phyloP scores from a whole-genome alignment of 257 asterid genomes.

The Przewalskia tangutica region DNA sequence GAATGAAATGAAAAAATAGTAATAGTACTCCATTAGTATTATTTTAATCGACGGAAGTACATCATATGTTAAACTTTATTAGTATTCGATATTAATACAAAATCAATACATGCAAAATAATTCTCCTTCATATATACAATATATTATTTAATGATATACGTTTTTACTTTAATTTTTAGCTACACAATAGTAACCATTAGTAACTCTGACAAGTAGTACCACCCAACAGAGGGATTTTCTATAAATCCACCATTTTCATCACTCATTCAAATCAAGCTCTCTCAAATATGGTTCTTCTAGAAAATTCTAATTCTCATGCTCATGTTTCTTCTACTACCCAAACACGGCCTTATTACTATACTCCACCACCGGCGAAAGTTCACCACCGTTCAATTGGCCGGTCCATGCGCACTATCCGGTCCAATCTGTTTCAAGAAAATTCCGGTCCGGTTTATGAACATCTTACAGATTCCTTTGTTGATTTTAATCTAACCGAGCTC shows the following conservation, averaged over 20 bases:
- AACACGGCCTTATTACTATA: slow-evolving; percentile 22
- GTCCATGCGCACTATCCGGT: slow-evolving; percentile 45
- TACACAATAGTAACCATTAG: too few species aligned
- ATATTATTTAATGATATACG: too few species aligned
- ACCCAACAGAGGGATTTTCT: too few species aligned
- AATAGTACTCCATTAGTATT: too few species aligned
- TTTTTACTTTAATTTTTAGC: too few species aligned
- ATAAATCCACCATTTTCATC: slow-evolving; percentile 14
- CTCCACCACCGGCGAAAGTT: slow-evolving; percentile 14
- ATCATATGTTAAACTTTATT: too few species aligned
- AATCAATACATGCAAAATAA: too few species aligned
- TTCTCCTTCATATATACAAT: too few species aligned
- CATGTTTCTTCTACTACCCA: slow-evolving; percentile 4
- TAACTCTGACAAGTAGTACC: too few species aligned
- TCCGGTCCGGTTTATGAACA: slow-evolving; percentile 33
- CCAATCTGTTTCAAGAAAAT: slow-evolving; percentile 41
- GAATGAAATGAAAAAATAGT: too few species aligned
- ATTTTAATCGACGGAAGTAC: too few species aligned
- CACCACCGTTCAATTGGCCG: slow-evolving; percentile 31
- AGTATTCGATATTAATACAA: too few species aligned
- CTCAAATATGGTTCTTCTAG: slow-evolving; percentile 22
- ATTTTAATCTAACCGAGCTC: slow-evolving; percentile 64
- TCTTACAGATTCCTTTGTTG: slow-evolving; percentile 65
- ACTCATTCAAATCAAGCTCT: not conserved
- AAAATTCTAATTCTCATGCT: slow-evolving; percentile 18